Conservation (phyloP, 495 filamentous ascomycete species). For the Pyrenula aspistea region DNA sequence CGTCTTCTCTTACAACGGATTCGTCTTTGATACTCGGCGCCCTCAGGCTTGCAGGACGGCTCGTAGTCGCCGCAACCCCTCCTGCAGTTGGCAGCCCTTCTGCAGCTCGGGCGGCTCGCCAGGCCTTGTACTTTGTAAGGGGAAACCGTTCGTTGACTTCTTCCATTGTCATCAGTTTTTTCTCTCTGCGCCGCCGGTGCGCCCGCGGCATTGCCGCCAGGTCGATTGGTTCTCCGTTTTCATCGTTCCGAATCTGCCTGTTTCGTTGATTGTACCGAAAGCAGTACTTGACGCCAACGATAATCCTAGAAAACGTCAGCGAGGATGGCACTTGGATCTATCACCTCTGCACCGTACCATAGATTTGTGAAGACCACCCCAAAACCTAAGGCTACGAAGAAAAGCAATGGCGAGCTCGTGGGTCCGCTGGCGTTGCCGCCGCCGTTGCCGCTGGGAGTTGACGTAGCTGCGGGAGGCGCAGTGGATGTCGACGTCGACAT, state of each 20-base stretch:
- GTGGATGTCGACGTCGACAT: conserved; percentile 16
- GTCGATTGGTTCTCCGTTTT: conserved; percentile 80
- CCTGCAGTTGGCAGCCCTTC: conserved; percentile 76
- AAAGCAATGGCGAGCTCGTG: conserved; percentile 86
- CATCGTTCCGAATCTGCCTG: conserved; percentile 62
- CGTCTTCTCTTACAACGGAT: conserved; percentile 29
- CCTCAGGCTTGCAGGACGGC: conserved; percentile 53
- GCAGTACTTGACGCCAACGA: conserved; percentile 98
- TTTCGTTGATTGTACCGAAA: conserved; percentile 96
- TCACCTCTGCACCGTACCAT: no score
- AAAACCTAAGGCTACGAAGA: conserved; percentile 95
- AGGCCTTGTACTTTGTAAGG: conserved; percentile 88
- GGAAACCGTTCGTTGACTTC: conserved; percentile 98
- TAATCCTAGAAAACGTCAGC: conserved; percentile 60
- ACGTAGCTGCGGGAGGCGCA: conserved; percentile 10
- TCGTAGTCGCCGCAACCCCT: conserved; percentile 68
- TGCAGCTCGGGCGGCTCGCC: conserved; percentile 71
- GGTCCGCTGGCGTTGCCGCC: conserved; percentile 28
- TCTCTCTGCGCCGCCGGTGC: conserved; percentile 59
- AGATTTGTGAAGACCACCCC: conserved; percentile 98
- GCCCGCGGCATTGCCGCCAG: conserved; percentile 58
- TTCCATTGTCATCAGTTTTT: conserved; percentile 95
- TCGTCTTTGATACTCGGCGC: conserved; percentile 30
- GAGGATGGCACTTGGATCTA: no score
- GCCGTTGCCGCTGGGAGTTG: conserved; percentile 9